Evolutionary conservation across 441 rosid genomes (phyloP), one percentile per base, ranked within the genome.

Genomic region (Corymbia citriodora): DNA sequence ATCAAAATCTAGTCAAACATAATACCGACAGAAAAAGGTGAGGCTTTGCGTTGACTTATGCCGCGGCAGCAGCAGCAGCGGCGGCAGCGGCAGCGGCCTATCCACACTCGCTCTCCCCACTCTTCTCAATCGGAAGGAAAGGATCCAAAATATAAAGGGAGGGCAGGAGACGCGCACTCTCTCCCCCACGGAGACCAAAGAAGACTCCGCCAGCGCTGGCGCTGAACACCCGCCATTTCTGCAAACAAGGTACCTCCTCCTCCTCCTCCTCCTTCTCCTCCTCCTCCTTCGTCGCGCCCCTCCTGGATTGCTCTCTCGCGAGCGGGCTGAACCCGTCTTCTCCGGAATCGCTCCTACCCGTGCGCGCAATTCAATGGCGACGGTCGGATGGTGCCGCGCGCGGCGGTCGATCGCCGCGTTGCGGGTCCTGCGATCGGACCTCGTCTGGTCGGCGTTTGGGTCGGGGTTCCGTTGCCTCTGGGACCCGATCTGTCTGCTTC

Each of bases 11-110:
- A 79, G 52, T 79, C 53, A 79, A 79, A 23, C 52, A 45, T 5
- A 45, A 36, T 36, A 72, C 27, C 23, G 82, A 36, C 82, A 36
- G 49, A 79, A 33, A 33, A 45, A 45, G 53, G 45, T 6, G 23
- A 52, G 18, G 18, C 18, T 40, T 79, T 15, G 50, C 17, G 85
- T 79, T 79, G 85, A 79, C 53, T 79, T 23, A 11, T 12, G 14
- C 25, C 6, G 65, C n/a, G 0, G 4, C 23, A 9, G 27, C 25
- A 13, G 65, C n/a, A 0, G 4, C 25, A 10, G 29, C 29, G 21
- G 61, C 10, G 21, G 61, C 10, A 59, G n/a, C 15, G 0, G 11
- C 21, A 55, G 48, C 83, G 11, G 10, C 52, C n/a, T 45, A 79
- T 45, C 85, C 52, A 48, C 53, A 12, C 85, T 23, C 48, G 12